These are phyloP conservation scores for Fennellomyces sp. DNA, from an alignment of 371 early-diverging fungal species.

Conservation along the genomic window DNA sequence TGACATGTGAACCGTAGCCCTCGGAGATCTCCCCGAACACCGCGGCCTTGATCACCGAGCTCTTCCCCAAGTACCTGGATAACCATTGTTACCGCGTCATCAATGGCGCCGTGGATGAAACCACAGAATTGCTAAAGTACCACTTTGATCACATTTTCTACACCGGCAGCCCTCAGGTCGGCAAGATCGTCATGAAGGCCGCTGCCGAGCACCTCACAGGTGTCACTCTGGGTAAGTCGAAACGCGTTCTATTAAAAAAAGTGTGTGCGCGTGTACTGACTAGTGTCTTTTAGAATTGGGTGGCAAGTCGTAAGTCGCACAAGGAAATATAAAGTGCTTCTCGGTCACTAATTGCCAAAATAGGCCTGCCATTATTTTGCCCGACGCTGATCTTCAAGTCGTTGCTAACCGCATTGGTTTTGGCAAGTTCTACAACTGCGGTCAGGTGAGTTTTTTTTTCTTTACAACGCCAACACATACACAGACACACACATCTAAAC, in stretches of 20 bases:
- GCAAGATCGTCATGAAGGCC: constrained; percentile 76
- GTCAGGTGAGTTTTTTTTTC: too few relatives aligned
- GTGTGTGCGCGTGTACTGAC: too few relatives aligned
- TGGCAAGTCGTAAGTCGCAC: too few relatives aligned
- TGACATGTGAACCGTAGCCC: constrained; percentile 41
- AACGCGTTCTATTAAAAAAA: not conserved
- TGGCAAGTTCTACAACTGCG: constrained; percentile 80
- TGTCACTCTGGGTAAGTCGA: constrained; percentile 69
- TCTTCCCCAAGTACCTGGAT: constrained; percentile 80
- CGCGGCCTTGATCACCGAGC: constrained; percentile 62
- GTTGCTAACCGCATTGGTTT: constrained; percentile 79
- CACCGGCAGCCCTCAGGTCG: constrained; percentile 84
- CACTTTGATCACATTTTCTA: constrained; percentile 88
- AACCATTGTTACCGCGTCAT: constrained; percentile 66
- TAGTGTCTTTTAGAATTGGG: too few relatives aligned
- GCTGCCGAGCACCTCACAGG: constrained; percentile 76
- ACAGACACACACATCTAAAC: not conserved
- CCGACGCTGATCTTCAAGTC: constrained; percentile 60
- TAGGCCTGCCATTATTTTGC: constrained; percentile 75
- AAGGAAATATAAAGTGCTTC: too few relatives aligned
- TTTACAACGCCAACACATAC: too few relatives aligned
- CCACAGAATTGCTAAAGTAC: constrained; percentile 72
- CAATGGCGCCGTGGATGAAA: constrained; percentile 81
- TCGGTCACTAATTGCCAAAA: too few relatives aligned
- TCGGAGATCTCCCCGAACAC: constrained; percentile 79